Percentiles rank a stretch among this genome's conserved stretches.
Evolutionary conservation across 2,329 filamentous ascomycete species (phyloP).

Genomic region (Cercospora citrullina): DNA sequence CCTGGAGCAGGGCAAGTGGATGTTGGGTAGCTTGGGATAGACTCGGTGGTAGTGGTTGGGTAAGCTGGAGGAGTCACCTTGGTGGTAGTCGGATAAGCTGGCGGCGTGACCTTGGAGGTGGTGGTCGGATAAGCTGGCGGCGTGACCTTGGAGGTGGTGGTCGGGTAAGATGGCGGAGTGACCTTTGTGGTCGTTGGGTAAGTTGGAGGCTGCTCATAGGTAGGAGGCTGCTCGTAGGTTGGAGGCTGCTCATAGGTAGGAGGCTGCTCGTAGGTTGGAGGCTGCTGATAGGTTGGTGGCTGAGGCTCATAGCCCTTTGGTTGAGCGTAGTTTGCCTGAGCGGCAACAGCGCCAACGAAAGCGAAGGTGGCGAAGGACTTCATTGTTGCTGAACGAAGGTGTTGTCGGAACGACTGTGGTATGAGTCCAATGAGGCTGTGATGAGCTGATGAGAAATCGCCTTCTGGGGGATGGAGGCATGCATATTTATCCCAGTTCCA

Average conservation of each 20-base stretch:
- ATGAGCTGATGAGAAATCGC: slow-evolving; percentile 8
- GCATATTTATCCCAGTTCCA: slow-evolving; percentile 18
- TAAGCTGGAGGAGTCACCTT: neutral
- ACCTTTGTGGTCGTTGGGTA: slow-evolving; percentile 3
- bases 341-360: slow-evolving; percentile 15
- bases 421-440: slow-evolving; percentile 6
- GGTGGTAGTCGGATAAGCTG: neutral
- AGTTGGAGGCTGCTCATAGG: neutral
- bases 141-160: slow-evolving; percentile 16
- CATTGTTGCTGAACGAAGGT: slow-evolving; percentile 17
- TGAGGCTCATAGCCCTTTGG: neutral
- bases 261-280: neutral
- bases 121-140: slow-evolving; percentile 12
- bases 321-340: slow-evolving; percentile 9
- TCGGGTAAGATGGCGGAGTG: slow-evolving; percentile 2
- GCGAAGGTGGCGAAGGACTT: slow-evolving; percentile 16
- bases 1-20: slow-evolving; percentile 15
- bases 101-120: slow-evolving; percentile 13
- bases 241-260: neutral
- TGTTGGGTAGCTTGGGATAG: neutral
- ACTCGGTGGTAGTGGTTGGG: neutral
- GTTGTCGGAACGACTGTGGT: slow-evolving; percentile 7
- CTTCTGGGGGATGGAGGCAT: slow-evolving; percentile 1
- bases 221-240: neutral
- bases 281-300: neutral